phyloP scores from a whole-genome alignment of 768 basidiomycete genomes.

The Agaricus bisporus region DNA sequence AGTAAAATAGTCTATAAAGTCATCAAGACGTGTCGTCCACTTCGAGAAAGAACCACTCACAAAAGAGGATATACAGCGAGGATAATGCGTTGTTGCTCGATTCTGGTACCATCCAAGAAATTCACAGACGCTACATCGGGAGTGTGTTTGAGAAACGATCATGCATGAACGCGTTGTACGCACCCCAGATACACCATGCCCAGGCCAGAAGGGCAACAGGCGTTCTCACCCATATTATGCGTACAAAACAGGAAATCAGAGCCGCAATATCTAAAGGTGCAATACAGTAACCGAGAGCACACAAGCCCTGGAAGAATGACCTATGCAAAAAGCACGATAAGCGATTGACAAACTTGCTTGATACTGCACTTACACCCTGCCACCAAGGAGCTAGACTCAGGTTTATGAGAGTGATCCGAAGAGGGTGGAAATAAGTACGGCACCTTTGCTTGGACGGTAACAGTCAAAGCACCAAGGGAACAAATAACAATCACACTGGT shows the following conservation, averaged over 20 bases:
- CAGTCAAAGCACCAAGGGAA: slow-evolving; percentile 82
- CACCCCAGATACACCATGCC: slow-evolving; percentile 98
- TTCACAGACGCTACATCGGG: slow-evolving; percentile 75
- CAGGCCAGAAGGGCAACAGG: slow-evolving; percentile 84
- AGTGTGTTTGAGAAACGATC: neutral
- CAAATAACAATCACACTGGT: slow-evolving; percentile 93
- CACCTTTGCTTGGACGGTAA: slow-evolving; percentile 96
- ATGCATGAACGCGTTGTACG: slow-evolving; percentile 15
- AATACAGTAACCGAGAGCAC: slow-evolving; percentile 92
- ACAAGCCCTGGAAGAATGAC: slow-evolving; percentile 94
- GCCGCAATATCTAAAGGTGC: slow-evolving; percentile 92
- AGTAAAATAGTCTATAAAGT: slow-evolving; percentile 73
- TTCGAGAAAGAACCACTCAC: slow-evolving; percentile 38
- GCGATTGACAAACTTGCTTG: neutral
- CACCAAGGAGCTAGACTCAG: slow-evolving; percentile 58
- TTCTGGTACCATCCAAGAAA: slow-evolving; percentile 92
- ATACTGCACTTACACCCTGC: slow-evolving; percentile 58
- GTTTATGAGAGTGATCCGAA: neutral
- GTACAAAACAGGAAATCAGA: slow-evolving; percentile 80
- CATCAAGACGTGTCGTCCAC: neutral
- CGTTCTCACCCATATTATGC: slow-evolving; percentile 77
- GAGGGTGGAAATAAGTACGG: slow-evolving; percentile 11
- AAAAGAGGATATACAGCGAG: slow-evolving; percentile 95
- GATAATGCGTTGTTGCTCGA: slow-evolving; percentile 83
- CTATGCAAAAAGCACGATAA: slow-evolving; percentile 27